Evolutionary conservation across 2,329 filamentous ascomycete genomes (phyloP), one percentile per base, ranked within the genome.

Genomic region (Beauveria sp.): DNA sequence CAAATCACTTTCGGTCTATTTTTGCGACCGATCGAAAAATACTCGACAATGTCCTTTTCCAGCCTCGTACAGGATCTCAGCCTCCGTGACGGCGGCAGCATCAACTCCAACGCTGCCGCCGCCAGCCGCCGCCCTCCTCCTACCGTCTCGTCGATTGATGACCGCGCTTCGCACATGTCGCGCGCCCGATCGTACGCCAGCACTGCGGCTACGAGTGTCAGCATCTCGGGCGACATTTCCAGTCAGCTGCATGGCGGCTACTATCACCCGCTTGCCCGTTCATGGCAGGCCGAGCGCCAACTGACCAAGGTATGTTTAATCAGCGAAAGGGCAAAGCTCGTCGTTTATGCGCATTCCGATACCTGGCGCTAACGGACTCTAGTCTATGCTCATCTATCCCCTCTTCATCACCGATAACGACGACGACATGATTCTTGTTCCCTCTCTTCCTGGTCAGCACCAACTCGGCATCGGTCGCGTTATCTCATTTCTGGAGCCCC

Each of bases 301-400:
- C 80, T 95, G 73, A 93, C 90, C 65, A 93, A 93, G 86, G 90
- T 90, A 67, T 62, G 80, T 69, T 24, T 31, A 20, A 20, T 20
- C n/a, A 31, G 12, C 18, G 16, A 10, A 12, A 12, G 31, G 6
- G 45, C 31, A 50, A 18, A 10, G 5, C 16, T 26, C n/a, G 8
- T 22, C 28, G 3, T 14, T n/a, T 14, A 26, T 31, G 14, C 20
- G 14, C 6, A 22, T 45, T 42, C 12, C 26, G 6, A 45, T 43
- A 20, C 7, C 7, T 45, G 24, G 3, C 28, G 22, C 57, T 53
- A 53, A 53, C 46, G 22, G 16, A 9, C 40, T 64, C 10, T 69
- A 96, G 91, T 95, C 93, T 43, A 98, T 98, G 95, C 88, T 99
- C 70, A 97, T 99, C 71, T 98, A 96, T 77, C 95, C 95, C 14